Base-by-base conservation (phyloP, 768 basidiomycete species). In the Rossbeevera mucosa region DNA sequence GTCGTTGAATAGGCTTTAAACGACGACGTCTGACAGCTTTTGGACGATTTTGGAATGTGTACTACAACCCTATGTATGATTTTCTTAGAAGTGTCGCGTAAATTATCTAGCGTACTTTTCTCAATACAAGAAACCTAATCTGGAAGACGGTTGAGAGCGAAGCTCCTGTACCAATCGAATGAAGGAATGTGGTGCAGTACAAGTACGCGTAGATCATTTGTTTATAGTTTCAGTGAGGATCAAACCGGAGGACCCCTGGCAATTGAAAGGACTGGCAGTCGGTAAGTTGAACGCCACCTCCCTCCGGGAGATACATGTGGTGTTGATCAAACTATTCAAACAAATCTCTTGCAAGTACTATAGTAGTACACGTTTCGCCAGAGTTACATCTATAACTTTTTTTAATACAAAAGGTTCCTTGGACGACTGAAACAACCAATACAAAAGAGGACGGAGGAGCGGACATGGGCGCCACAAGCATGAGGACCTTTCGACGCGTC, bases 1-100 rank as follows among this genome's bases (percentile, higher is more conserved):
- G 61, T 64, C 6, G 38, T 59, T 20, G 41, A 55, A 31, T 48
- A 50, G 42, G 16, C 8, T 33, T n/a, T n/a, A n/a, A 4, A n/a
- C 4, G n/a, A n/a, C n/a, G 16, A 33, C 7, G 8, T 4, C 3
- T 16, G 12, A 13, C 31, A 16, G 16, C 31, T 33, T n/a, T 11
- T 33, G 31, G n/a, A 33, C 31, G 16, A n/a, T 16, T 33, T n/a
- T 4, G 16, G 16, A n/a, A 16, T 33, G 8, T 16, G 16, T 33
- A 33, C 9, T n/a, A 31, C 14, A 30, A 30, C 14, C 2, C 13
- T 16, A 16, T 31, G 31, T 31, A 31, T 0, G n/a, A n/a, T 16
- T 30, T 16, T 31, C 31, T 16, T 16, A 7, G 31, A 7, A 16
- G 3, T 7, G 7, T 31, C 16, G 31, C 7, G 3, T 16, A 7